Base-by-base conservation (phyloP, 2,329 filamentous ascomycete species). In the Nemania diffusa region DNA sequence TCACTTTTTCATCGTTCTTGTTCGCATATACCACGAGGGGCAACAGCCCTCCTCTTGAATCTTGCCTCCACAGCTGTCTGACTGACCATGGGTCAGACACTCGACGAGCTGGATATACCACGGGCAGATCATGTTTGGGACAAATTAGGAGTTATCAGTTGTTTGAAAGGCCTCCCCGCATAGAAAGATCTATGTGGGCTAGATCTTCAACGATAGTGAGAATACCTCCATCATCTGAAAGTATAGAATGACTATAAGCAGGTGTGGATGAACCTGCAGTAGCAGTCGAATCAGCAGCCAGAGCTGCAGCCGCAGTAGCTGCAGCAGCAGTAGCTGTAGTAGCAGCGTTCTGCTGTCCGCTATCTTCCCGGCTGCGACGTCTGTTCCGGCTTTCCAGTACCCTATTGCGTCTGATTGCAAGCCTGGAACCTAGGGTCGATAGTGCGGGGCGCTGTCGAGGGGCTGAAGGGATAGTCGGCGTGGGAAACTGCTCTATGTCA, bases 141-240 rank as follows among this genome's bases (percentile, higher is more conserved):
- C 53, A 20, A 46, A 1, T 24, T 50, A 7, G 46, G 27, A 48
- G 11, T 11, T 11, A 2, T 2, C 8, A 20, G 13, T 6, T 17
- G 2, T 9, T 13, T 22, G 24, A 22, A 29, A 5, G n/a, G 15
- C 24, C 60, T 20, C 65, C 65, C 2, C 50, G 50, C 51, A 67
- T 64, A 2, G 40, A 60, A 40, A 67, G 40, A 24, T 67, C 37
- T 9, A 52, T 3, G 7, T 55, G 11, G 3, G 9, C 7, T 2
- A 57, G 44, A 11, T 20, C 52, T 24, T 48, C 57, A 6, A 6
- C 29, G 13, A 57, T 40, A 9, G 34, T 40, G 13, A 15, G 3
- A 15, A 15, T 3, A 15, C 13, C 34, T 3, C 13, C 34, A 9
- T 40, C 34, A 9, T 40, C 13, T 15, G 13, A 40, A 9, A 40